Base-by-base conservation (phyloP, 2,329 filamentous ascomycete species). In the Colletotrichum godetiae region DNA sequence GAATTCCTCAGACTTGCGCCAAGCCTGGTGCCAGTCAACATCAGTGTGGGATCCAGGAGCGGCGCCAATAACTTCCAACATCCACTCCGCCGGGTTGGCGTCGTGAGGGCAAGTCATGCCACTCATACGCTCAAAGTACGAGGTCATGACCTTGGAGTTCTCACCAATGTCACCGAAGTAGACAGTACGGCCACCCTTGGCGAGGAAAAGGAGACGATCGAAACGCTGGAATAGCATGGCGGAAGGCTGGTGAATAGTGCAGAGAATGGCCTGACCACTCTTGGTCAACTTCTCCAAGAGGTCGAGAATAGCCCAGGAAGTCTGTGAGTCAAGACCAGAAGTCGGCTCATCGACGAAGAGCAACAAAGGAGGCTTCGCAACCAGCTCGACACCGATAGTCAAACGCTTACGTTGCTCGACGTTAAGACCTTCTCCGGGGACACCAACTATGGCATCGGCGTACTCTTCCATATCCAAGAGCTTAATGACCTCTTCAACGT, bases 241-340 rank as follows among this genome's bases (percentile, higher is more conserved):
- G 15, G 94, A 97, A n/a, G 96, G 96, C 82, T 98, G 96, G 82
- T 98, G 96, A 74, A 98, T 98, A 0, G 96, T 98, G 85, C 95
- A 98, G n/a, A 98, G 91, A 82, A 98, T 94, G 64, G 96, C 95
- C 81, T 97, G 95, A 19, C 96, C 95, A 75, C 92, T 93, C 82
- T 96, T 93, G 78, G 95, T 95, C 42, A 98, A 88, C 83, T 97
- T 98, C 83, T 97, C 93, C 53, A 98, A 89, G 12, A 98, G 89
- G 81, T 95, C 92, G 58, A 95, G 88, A 80, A 98, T 98, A 75
- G 94, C 94, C 94, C 95, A 98, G 0, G 95, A 96, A 1, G 95
- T 97, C 82, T 98, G 95, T 79, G 92, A 94, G 83, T 98, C 96
- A 24, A 98, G 91, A 86, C 96, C 96, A 33, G 95, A 98, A 4